These are phyloP conservation scores for Aspergillus steynii DNA, from an alignment of 495 filamentous ascomycete species.

Conservation along the genomic window DNA sequence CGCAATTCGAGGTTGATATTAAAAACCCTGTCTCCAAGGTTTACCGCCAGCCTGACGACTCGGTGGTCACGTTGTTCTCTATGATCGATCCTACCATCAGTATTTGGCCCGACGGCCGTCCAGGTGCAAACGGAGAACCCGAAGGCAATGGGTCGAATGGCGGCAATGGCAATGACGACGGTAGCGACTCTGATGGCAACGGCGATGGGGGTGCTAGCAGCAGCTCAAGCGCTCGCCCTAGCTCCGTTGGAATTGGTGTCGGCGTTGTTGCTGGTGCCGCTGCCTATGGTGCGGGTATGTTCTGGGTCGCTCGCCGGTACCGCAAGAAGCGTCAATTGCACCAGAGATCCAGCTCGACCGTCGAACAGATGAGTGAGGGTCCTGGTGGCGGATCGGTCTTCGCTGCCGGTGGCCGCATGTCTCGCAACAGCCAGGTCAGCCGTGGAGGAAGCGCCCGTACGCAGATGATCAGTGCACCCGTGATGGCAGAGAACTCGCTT, in stretches of 20 bases:
- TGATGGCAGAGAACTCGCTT: conserved; percentile 96
- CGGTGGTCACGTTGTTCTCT: conserved; percentile 66
- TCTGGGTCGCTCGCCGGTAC: conserved; percentile 91
- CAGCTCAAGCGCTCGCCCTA: conserved; percentile 58
- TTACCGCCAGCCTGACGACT: conserved; percentile 63
- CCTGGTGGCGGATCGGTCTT: conserved; percentile 33
- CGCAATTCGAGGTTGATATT: conserved; percentile 31
- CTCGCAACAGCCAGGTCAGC: conserved; percentile 54
- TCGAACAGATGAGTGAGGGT: conserved; percentile 50
- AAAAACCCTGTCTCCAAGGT: conserved; percentile 66
- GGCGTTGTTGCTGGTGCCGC: conserved; percentile 78
- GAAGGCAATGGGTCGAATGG: conserved; percentile 14
- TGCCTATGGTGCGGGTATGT: conserved; percentile 98
- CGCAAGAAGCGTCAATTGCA: conserved; percentile 82
- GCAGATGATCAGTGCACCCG: conserved; percentile 77
- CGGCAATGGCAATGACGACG: conserved; percentile 22
- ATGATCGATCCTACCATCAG: conserved; percentile 81
- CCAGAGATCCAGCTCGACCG: conserved; percentile 67
- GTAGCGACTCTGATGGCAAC: conserved; percentile 33
- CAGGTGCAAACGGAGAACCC: conserved; percentile 26
- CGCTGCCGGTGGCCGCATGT: conserved; percentile 41
- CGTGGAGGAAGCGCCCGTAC: conserved; percentile 70
- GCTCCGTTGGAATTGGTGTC: conserved; percentile 80
- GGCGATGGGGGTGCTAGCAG: conserved; percentile 47
- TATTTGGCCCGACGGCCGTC: conserved; percentile 50